Conservation (phyloP, 305 asterid species). For the Solanum hybrid region DNA sequence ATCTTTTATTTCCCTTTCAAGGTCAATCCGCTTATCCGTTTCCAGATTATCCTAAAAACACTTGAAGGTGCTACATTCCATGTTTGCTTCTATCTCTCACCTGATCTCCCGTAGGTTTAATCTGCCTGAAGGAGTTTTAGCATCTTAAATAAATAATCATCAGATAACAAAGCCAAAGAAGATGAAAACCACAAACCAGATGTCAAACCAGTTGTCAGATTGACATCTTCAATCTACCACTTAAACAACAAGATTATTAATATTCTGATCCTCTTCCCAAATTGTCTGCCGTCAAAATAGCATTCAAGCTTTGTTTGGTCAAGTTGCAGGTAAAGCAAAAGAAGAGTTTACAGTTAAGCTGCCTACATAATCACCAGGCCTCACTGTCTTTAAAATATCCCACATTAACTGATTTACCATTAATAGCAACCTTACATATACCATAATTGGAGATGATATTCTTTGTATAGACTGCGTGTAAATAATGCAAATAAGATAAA, state of each 20-base stretch:
- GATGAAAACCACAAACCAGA: background rate
- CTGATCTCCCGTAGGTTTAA: background rate
- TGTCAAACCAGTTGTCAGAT: background rate
- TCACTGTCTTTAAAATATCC: slow-evolving; percentile 14
- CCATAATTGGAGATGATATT: background rate
- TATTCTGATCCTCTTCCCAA: background rate
- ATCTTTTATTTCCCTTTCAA: background rate
- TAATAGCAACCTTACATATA: background rate
- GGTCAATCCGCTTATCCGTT: background rate
- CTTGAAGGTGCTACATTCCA: background rate
- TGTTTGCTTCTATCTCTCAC: background rate
- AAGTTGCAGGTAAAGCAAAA: background rate
- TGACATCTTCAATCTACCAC: background rate
- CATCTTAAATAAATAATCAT: background rate
- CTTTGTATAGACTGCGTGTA: background rate
- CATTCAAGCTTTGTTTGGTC: background rate
- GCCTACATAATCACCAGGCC: background rate
- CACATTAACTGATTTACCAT: background rate
- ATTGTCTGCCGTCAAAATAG: background rate
- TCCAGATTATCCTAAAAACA: background rate
- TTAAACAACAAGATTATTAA: background rate
- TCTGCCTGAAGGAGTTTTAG: background rate
- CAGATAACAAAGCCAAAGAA: background rate
- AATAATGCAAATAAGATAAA: background rate
- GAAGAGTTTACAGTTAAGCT: background rate